phyloP scores from a whole-genome alignment of 371 early-diverging fungal species.

The Cokeromyces recurvatus region DNA sequence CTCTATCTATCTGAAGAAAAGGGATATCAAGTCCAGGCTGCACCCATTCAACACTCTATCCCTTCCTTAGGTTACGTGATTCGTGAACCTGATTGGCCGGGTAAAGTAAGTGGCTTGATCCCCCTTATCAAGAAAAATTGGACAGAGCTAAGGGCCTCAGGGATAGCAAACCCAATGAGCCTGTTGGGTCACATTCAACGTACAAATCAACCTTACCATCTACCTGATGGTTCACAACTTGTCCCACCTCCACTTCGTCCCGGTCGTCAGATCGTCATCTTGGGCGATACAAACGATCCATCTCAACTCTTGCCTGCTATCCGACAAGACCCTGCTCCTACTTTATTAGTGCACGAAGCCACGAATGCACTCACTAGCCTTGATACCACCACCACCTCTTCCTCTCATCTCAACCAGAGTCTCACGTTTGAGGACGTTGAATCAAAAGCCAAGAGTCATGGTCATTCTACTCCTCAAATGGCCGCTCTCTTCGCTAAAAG shows the following conservation, averaged over 20 bases:
- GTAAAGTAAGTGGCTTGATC: conserved; percentile 36
- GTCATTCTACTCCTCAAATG: conserved; percentile 66
- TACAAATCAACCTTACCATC: conserved; percentile 20
- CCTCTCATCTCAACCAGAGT: no score
- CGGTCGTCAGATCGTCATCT: conserved; percentile 48
- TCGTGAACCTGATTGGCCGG: conserved; percentile 35
- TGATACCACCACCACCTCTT: conserved; percentile 3
- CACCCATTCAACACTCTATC: conserved; percentile 48
- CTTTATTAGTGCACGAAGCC: conserved; percentile 56
- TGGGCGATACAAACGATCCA: conserved; percentile 57
- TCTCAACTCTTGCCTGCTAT: conserved; percentile 13
- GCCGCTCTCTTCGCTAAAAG: conserved; percentile 46
- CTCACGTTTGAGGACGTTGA: conserved; percentile 31
- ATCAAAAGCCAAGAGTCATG: conserved; percentile 39
- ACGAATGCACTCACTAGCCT: conserved; percentile 52
- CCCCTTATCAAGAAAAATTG: conserved; percentile 42
- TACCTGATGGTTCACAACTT: conserved; percentile 48
- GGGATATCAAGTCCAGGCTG: conserved; percentile 29
- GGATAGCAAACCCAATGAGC: conserved; percentile 42
- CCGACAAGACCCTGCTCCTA: conserved; percentile 5
- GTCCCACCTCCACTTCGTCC: conserved; percentile 30
- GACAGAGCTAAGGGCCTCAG: conserved; percentile 23
- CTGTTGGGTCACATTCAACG: conserved; percentile 44
- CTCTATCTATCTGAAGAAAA: not conserved
- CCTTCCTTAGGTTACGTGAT: conserved; percentile 52